Base-by-base conservation (phyloP, 2,329 filamentous ascomycete genomes). In the Penicillium sp. region DNA sequence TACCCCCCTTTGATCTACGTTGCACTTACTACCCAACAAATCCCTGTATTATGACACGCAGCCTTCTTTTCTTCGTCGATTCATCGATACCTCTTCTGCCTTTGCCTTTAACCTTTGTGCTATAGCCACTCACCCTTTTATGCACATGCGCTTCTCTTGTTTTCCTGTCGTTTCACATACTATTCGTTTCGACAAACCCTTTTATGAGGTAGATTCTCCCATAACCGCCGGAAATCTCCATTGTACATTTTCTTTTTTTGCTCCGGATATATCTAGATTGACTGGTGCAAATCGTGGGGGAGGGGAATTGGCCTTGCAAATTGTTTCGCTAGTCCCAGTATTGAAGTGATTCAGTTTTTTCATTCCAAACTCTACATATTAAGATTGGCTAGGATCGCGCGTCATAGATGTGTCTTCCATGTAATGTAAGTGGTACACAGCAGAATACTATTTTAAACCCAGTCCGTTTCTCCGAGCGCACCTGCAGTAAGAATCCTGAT, bases 1-100 rank as follows among this genome's bases (percentile, higher is more conserved):
- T 62, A 53, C 52, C 51, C 52, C 47, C 46, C 43, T 58, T 37
- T 45, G 31, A 48, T 54, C 53, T 51, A 52, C 44, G 51, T 52
- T 29, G 42, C 50, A 31, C 48, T 47, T 43, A 56, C 14, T 51
- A 43, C 27, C 19, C 39, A 33, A 21, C 52, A 55, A 49, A 56
- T 56, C 52, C 57, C 59, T 67, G 65, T 67, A 66, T 66, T 60
- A 65, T 66, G 65, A 67, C 52, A 55, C 44, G 48, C 48, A 49
- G 47, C 47, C 49, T 46, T 51, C 42, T 43, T 59, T 56, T 55
- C 49, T 54, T 54, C 37, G 49, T 65, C 60, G 49, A 58, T 54
- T 57, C 44, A 43, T 62, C 62, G 58, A 66, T 64, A 66, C 64
- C 62, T 65, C 56, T 59, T 60, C 29, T 60, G 57, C 59, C 50